These are phyloP conservation scores for Solanum gandarillasii DNA, from an alignment of 257 asterid species.

Conservation along the genomic window DNA sequence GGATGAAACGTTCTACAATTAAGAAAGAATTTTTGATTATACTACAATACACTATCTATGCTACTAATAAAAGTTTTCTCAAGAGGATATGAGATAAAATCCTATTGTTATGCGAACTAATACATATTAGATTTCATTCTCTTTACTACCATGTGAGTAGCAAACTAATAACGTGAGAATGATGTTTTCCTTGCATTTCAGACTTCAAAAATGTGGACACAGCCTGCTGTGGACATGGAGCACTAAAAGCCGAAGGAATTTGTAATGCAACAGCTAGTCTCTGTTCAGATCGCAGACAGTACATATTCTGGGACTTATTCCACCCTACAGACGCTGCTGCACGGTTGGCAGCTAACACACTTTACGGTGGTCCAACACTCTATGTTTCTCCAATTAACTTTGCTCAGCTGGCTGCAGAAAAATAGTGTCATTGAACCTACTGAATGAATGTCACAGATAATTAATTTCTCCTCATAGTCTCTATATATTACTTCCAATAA, in stretches of 20 bases:
- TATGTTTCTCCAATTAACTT: slow-evolving; percentile 30
- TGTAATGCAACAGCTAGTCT: slow-evolving; percentile 22
- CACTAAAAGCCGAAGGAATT: slow-evolving; percentile 11
- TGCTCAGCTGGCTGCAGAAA: slow-evolving; percentile 14
- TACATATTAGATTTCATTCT: not conserved
- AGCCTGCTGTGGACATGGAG: slow-evolving; percentile 69
- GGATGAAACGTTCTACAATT: not conserved
- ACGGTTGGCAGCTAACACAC: slow-evolving; percentile 20
- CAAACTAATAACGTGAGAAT: not conserved
- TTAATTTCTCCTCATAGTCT: not conserved
- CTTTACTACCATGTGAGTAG: not conserved
- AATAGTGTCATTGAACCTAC: not conserved
- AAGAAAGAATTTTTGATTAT: not conserved
- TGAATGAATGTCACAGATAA: not conserved
- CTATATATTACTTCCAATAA: not conserved
- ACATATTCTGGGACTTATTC: slow-evolving; percentile 28
- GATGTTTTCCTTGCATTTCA: slow-evolving; percentile 1
- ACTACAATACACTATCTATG: not conserved
- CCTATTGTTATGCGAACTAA: not conserved
- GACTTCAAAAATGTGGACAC: slow-evolving; percentile 41
- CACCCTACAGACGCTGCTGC: slow-evolving; percentile 30
- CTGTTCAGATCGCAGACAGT: slow-evolving; percentile 9
- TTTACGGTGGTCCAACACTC: slow-evolving; percentile 17
- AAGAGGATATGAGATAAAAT: not conserved
- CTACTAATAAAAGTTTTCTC: not conserved